phyloP scores from a whole-genome alignment of 176 grass and related monocot species.

The Avena insularis region DNA sequence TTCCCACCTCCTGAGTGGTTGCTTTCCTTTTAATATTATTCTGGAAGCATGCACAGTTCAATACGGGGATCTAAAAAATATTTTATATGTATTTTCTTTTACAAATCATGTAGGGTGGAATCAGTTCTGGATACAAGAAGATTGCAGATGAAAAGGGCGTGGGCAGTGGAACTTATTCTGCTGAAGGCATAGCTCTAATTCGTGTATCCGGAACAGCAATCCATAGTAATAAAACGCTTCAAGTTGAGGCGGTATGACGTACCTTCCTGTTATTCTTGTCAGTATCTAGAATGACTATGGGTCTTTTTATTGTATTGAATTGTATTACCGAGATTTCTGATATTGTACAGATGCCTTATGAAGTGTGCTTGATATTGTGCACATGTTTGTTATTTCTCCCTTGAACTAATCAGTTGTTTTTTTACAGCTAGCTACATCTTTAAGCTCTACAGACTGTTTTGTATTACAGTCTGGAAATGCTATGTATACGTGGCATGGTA shows the following conservation, averaged over 20 bases:
- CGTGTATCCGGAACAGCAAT: conserved; percentile 72
- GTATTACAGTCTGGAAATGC: conserved; percentile 92
- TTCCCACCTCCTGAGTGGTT: not conserved
- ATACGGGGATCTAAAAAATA: not conserved
- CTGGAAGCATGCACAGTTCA: not conserved
- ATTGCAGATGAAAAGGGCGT: conserved; percentile 61
- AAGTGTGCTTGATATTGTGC: conserved; percentile 6
- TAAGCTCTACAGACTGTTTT: conserved; percentile 85
- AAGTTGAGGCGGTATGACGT: conserved; percentile 83
- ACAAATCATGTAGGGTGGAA: conserved; percentile 73
- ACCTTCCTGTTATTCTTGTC: conserved; percentile 22
- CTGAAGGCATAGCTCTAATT: conserved; percentile 85
- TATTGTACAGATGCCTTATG: not conserved
- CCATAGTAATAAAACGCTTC: conserved; percentile 88
- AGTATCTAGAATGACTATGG: conserved; percentile 12
- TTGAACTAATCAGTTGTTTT: conserved; percentile 33
- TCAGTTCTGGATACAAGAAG: conserved; percentile 76
- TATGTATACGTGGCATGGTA: conserved; percentile 91
- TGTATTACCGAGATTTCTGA: conserved; percentile 1
- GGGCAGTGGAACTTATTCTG: conserved; percentile 68
- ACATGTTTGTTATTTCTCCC: not conserved
- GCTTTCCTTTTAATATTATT: conserved; percentile 33
- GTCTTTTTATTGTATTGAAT: not conserved
- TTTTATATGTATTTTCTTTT: not conserved
- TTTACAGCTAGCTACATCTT: conserved; percentile 84